Evolutionary conservation across 495 filamentous ascomycete genomes (phyloP), one percentile per base, ranked within the genome.

Genomic region (Neurospora sp.): DNA sequence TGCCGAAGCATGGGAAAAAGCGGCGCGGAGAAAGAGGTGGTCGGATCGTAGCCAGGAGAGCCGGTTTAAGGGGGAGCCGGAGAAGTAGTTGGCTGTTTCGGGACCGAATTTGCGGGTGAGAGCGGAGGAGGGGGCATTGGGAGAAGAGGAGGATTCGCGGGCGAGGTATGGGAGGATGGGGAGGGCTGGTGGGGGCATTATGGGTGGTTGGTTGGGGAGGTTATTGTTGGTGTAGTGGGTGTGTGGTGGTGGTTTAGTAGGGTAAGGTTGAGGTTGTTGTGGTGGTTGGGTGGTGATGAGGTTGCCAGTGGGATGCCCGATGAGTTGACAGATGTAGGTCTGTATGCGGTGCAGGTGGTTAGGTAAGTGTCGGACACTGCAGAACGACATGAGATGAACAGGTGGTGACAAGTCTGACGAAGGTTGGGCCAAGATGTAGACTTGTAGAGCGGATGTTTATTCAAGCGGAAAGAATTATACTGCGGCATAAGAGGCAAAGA

Each of bases 41-140:
- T 97, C 91, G 20, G 86, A 85, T 37, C 96, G 92, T 46, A 98
- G 85, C 80, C 98, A 99, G 2, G 93, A 95, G 3, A 98, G 86
- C 6, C 87, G 83, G 77, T 89, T 89, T 38, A 89, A 76, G 1
- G 86, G 85, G 69, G 80, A 83, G 87, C 94, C 93, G 73, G 93
- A 92, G 85, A 97, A 98, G 87, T 98, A 99, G 84, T 99, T 98
- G 76, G 91, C 90, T 14, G 93, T 90, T 84, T 98, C 96, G 76
- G 86, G 91, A 77, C 96, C 96, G 82, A 97, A 98, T 74, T 92
- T 96, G 69, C 91, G 87, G 60, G 91, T 89, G 76, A 99, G 84
- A 90, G 95, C 94, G 8, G 92, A 93, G 85, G 91, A 89, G 76
- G 98, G 84, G 90, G 94, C 3, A 4, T 20, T 94, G 10, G 92